phyloP scores from a whole-genome alignment of 768 basidiomycete genomes.

The Hericium erinaceus region DNA sequence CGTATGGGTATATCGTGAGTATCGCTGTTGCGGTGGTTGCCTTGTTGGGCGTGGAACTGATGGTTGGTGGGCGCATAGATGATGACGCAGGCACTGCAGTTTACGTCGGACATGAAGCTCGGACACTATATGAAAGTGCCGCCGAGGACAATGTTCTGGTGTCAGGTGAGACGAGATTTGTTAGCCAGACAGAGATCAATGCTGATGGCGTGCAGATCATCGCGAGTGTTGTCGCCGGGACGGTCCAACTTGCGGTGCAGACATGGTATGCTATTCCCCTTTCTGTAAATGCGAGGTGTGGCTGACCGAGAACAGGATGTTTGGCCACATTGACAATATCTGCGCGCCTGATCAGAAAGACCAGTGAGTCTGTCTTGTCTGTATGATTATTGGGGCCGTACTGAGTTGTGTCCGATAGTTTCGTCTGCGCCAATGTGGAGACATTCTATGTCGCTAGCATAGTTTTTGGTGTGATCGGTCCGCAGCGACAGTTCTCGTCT shows the following conservation, averaged over 20 bases:
- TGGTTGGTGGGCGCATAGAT: conserved; percentile 1
- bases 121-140: conserved; percentile 70
- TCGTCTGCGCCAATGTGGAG: conserved; percentile 10
- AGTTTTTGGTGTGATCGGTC: conserved; percentile 55
- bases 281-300: no score
- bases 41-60: background rate
- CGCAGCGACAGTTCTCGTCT: conserved; percentile 43
- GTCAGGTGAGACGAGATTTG: background rate
- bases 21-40: background rate
- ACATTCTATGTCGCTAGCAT: conserved; percentile 15
- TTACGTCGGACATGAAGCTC: conserved; percentile 68
- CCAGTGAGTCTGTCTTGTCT: conserved; percentile 3
- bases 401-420: conserved; percentile 1
- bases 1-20: conserved; percentile 22
- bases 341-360: conserved; percentile 45
- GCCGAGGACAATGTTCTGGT: conserved; percentile 15
- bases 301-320: conserved; percentile 30
- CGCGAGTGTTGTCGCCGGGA: conserved; percentile 48
- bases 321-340: conserved; percentile 55
- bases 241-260: conserved; percentile 58
- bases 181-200: conserved; percentile 28
- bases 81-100: conserved; percentile 48
- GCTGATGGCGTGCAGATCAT: conserved; percentile 41
- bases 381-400: background rate
- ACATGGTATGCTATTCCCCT: conserved; percentile 25